Evolutionary conservation across 768 basidiomycete species (phyloP).

Genomic region (Boletus vinaceobasis): DNA sequence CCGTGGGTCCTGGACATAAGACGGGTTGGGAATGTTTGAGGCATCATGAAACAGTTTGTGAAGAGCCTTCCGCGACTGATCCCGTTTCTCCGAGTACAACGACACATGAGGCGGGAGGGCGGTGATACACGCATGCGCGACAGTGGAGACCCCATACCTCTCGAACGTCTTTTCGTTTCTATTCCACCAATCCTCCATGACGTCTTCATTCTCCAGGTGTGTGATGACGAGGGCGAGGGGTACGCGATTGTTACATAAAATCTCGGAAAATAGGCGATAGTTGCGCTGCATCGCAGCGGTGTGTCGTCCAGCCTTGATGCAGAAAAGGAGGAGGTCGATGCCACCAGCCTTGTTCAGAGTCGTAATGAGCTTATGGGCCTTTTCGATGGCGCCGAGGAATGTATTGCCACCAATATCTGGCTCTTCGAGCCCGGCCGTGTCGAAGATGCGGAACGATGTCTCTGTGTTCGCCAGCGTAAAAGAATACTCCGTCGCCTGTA

Average conservation of each 20-base stretch:
- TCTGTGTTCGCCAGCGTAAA: not conserved
- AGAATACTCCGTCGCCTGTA: not conserved
- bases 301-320: not conserved
- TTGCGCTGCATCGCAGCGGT: not conserved
- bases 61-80: not conserved
- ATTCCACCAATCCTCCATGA: constrained; percentile 2
- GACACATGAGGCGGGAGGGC: not conserved
- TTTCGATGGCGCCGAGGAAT: constrained; percentile 4
- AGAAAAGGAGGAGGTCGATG: constrained; percentile 2
- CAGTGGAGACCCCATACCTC: not conserved
- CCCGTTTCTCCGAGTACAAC: not conserved
- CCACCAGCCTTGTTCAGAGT: not conserved
- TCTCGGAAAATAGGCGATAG: not conserved
- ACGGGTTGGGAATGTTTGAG: not conserved
- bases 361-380: constrained; percentile 1
- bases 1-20: not conserved
- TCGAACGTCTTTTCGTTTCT: not conserved
- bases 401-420: not conserved
- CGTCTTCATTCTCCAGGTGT: not conserved
- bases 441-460: not conserved
- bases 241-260: not conserved
- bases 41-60: not conserved
- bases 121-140: not conserved
- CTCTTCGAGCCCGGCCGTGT: not conserved
- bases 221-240: not conserved